Base-by-base conservation (phyloP, 2,329 filamentous ascomycete species). In the Talaromyces albobiverticillius region DNA sequence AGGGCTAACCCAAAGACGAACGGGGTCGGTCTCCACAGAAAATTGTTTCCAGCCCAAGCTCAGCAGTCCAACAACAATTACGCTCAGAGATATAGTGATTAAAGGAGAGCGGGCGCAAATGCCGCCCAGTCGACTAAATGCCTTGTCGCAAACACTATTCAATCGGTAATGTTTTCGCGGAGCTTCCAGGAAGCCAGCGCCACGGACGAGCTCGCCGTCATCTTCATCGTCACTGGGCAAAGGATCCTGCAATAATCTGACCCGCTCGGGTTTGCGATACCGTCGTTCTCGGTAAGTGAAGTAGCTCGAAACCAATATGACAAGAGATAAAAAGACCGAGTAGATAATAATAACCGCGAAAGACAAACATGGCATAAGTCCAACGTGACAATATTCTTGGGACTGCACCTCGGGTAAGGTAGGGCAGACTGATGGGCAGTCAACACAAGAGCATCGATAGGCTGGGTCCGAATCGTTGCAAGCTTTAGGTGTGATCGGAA, bases 1-100 rank as follows among this genome's bases (percentile, higher is more conserved):
- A 7, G 94, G 94, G 63, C 93, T 92, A n/a, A 99, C 94, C 94
- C 94, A 99, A 8, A 99, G 77, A 46, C 89, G 85, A 10, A 95
- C 94, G 5, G 94, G 94, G 58, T 97, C 88, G 20, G 80, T 89
- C 71, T 97, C 94, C 32, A 99, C 80, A n/a, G 89, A 81, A 65
- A 99, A 99, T 42, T 84, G 83, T 55, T 94, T 76, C 90, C 90
- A 95, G 1, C 94, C 94, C 32, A 93, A 73, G 66, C 92, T 96
- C 58, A 99, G 78, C 4, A 96, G 68, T 1, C 79, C 82, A 10
- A 96, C 88, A 2, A 94, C 66, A 2, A 94, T 51, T n/a, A 96
- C 68, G 59, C 89, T 93, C 7, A 80, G 76, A 2, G 79, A 73
- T 59, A 97, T 96, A 1, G 92, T 96, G 57, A 95, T 83, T 2